phyloP scores from a whole-genome alignment of 1,284 basidiomycete genomes.

The Chalciporus sp. region DNA sequence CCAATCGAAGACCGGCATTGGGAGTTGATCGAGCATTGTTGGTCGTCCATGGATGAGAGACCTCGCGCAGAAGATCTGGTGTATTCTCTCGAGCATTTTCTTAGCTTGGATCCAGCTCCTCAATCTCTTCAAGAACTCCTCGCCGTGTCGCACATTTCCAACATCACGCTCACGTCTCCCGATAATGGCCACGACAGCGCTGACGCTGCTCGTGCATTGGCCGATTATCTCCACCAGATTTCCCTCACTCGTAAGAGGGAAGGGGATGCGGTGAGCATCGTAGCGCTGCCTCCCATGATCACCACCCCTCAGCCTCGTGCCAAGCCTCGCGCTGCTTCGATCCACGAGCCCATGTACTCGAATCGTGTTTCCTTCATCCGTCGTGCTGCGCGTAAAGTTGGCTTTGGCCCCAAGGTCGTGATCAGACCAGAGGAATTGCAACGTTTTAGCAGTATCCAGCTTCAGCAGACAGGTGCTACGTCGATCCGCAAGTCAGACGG shows the following conservation, averaged over 20 bases:
- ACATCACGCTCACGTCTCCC: no score
- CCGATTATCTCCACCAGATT: no score
- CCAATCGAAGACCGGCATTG: constrained; percentile 4
- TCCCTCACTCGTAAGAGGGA: no score
- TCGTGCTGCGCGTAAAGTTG: constrained; percentile 82
- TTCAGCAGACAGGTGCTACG: constrained; percentile 72
- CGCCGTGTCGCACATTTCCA: no score
- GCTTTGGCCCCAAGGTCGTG: constrained; percentile 78
- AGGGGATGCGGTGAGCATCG: no score
- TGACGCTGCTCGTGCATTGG: no score
- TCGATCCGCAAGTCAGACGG: constrained; percentile 77
- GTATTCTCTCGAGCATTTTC: not conserved
- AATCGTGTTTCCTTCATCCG: constrained; percentile 91
- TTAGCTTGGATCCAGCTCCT: not conserved
- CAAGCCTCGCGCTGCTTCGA: constrained; percentile 85
- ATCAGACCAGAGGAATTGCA: constrained; percentile 85
- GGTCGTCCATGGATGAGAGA: constrained; percentile 1
- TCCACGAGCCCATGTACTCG: constrained; percentile 92
- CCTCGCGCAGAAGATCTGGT: not conserved
- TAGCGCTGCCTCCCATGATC: no score
- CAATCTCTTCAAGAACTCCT: no score
- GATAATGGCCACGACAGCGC: no score
- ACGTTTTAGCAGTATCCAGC: constrained; percentile 84
- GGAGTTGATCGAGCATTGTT: constrained; percentile 6
- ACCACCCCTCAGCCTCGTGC: constrained; percentile 77